Evolutionary conservation across 1,139 yeast species (phyloP), one percentile per base, ranked within the genome.

Genomic region (Blastobotrys indianensis): DNA sequence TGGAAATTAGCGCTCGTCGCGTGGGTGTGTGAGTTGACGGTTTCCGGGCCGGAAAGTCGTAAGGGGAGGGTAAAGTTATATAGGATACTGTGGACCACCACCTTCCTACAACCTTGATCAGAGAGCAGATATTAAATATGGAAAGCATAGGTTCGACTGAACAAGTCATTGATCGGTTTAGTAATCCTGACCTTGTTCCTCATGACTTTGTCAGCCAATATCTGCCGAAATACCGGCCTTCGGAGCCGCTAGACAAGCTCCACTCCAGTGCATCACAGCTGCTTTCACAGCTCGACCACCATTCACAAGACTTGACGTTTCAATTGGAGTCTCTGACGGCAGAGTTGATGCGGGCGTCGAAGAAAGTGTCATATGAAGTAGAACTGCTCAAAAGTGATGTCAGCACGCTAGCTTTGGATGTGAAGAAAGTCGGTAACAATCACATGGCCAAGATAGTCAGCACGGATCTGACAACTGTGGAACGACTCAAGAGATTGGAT

Each of bases 331-430:
- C 49, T 4, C 51, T 59, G 13, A 56, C 66, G 28, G 54, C 53
- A 5, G 60, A 56, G 28, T 56, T 66, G 12, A 47, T 52, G 36
- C 50, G 57, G 32, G 54, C 63, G 20, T 64, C 61, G 30, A 58
- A 61, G 33, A 51, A 66, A n/a, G 53, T 66, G 25, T 58, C 55
- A 37, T 65, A 66, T 50, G 66, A 65, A 47, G 56, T 64, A 15
- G 69, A 65, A 41, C 55, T 65, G 41, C 56, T 66, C 23, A 53
- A 59, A 12, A 55, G 58, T 41, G 70, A 67, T 33, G 58, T 64
- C 9, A 51, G 51, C 8, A 56, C 56, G 10, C 53, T 67, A 15
- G 54, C 47, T 7, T 42, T 32, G 17, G 58, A 55, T 31, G 57
- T 65, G 28, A 55, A 54, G 7, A 54, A 51, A 13, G 55, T 45